Evolutionary conservation across 2,329 filamentous ascomycete genomes (phyloP).

Genomic region (Dactylella cylindrospora): DNA sequence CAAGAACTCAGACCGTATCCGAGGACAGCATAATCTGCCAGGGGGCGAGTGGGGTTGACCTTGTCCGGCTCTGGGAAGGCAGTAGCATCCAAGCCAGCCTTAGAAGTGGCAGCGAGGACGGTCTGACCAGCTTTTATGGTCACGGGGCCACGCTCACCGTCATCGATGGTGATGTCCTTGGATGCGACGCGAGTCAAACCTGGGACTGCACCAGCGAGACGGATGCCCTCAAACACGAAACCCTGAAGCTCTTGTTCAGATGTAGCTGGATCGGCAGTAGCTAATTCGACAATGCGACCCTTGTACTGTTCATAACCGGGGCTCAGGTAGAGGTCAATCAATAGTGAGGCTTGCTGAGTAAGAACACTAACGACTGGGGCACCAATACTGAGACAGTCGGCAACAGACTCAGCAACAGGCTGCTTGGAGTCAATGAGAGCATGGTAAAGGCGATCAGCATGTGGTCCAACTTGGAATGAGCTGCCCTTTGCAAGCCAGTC

Average conservation of each 20-base stretch:
- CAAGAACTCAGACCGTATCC: conserved; percentile 54
- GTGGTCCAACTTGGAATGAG: conserved; percentile 57
- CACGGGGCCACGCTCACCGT: conserved; percentile 57
- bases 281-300: conserved; percentile 57
- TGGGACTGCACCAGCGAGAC: conserved; percentile 58
- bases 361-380: conserved; percentile 58
- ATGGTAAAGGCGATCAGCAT: conserved; percentile 59
- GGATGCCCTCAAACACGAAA: conserved; percentile 61
- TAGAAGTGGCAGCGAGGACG: conserved; percentile 55
- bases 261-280: conserved; percentile 54
- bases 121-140: conserved; percentile 55
- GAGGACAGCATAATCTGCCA: conserved; percentile 53
- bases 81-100: conserved; percentile 53
- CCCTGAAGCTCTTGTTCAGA: conserved; percentile 57
- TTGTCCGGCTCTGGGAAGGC: conserved; percentile 54
- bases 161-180: conserved; percentile 53
- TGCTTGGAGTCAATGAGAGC: conserved; percentile 56
- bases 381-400: conserved; percentile 57
- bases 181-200: conserved; percentile 59
- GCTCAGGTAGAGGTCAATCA: conserved; percentile 59
- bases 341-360: conserved; percentile 59
- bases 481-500: conserved; percentile 57
- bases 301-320: conserved; percentile 58
- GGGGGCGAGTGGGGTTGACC: conserved; percentile 54
- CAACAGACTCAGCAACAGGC: conserved; percentile 56